Evolutionary conservation across 208 protist genomes (phyloP), one percentile per base, ranked within the genome.

Genomic region (Herpetomonas samuelpessoai): DNA sequence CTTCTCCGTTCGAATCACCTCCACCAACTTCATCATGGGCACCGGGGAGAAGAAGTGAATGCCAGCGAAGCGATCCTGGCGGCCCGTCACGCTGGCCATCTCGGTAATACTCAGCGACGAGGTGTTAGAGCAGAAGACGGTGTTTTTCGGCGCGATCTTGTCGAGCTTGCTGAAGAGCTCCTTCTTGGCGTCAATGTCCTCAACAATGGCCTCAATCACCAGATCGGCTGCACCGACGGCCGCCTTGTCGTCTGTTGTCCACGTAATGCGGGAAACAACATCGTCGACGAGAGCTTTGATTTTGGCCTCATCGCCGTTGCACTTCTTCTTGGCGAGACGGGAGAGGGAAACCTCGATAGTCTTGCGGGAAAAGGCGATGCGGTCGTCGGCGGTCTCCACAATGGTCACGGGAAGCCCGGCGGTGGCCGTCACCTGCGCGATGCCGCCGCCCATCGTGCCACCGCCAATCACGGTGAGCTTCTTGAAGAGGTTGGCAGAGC

Each of bases 21-120:
- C 92, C 52, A 96, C 76, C 25, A 97, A 76, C 76, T 91, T 89
- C 88, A 97, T 95, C 76, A 92, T 79, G 16, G 79, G 69, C 27
- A 97, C 92, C 0, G 92, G 92, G 21, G 85, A 92, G 75, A 97
- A 96, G 62, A 96, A 96, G 76, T 96, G 92, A 39, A 89, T 71
- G 31, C 89, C 92, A 47, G 62, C 81, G 48, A 97, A 91, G 45
- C 76, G 70, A 31, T 90, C 83, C 41, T 52, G 47, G 48, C 86
- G 76, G n/a, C 46, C 35, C 29, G 85, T 87, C 22, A 53, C 79
- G 12, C 52, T 35, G 4, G 83, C 82, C 54, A 92, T 86, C 44
- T 91, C 82, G 2, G 46, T 62, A 39, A 95, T 77, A 22, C 65
- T 62, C 28, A 95, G 77, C 28, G 88, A 94, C 10, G 84, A 92